A percentile compares a stretch with the other conserved stretches of the same genome.
Evolutionary conservation across 2,329 filamentous ascomycete species (phyloP).

Genomic region (Ophiocordyceps robertsii): DNA sequence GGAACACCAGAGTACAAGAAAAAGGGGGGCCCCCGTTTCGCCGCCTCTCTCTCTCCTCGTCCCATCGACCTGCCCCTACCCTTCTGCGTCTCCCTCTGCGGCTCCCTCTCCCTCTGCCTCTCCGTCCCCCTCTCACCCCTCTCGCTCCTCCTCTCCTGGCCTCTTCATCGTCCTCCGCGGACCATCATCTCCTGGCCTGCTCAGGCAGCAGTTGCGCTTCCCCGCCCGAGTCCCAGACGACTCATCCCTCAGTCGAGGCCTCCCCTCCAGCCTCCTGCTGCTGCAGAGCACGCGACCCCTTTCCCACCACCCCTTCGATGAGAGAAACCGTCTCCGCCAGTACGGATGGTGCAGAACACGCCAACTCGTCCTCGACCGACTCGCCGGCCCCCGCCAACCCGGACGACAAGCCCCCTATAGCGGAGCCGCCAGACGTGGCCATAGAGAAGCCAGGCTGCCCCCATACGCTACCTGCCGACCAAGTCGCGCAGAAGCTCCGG

Average conservation of each 20-base stretch:
- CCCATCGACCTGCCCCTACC: too few species aligned
- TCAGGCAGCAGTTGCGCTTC: too few species aligned
- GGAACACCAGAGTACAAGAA: too few species aligned
- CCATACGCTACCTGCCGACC: conserved; percentile 21
- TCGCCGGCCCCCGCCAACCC: conserved; percentile 19
- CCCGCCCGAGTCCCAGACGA: too few species aligned
- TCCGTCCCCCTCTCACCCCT: too few species aligned
- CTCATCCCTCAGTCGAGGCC: background rate
- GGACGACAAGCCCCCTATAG: conserved; percentile 24
- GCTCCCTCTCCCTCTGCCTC: too few species aligned
- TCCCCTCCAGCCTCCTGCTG: background rate
- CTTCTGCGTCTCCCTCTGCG: too few species aligned
- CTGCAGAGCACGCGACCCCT: background rate
- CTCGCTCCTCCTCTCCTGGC: too few species aligned
- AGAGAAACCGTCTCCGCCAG: conserved; percentile 22
- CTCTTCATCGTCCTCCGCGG: too few species aligned
- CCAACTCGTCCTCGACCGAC: conserved; percentile 22
- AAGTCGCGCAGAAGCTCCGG: conserved; percentile 22
- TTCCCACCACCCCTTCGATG: conserved; percentile 24
- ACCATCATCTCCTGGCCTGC: too few species aligned
- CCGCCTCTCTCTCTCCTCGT: too few species aligned
- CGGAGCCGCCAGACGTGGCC: conserved; percentile 20
- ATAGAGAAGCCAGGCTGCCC: conserved; percentile 21
- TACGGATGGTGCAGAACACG: conserved; percentile 28
- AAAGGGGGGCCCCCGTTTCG: too few species aligned